Percentiles rank a stretch among this genome's conserved stretches.
phyloP scores from a whole-genome alignment of 176 grass and related monocot species.

The Rhipidocladum racemiflorum region DNA sequence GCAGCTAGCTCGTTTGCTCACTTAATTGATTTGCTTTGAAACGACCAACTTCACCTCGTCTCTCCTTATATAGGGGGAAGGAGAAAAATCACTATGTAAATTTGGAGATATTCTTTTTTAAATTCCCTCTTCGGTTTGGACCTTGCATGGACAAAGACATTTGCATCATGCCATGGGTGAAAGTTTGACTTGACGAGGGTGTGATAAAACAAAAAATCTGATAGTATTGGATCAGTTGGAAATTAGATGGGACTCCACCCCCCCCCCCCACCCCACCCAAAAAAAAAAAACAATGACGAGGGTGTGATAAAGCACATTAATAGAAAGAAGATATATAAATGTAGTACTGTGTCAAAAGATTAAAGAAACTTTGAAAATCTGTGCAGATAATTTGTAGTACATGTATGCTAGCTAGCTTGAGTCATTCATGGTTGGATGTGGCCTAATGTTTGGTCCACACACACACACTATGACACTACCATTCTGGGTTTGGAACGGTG shows the following conservation, averaged over 20 bases:
- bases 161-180: not conserved
- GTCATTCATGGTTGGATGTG: constrained; percentile 14
- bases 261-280: too few species aligned
- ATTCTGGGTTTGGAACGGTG: constrained; percentile 11
- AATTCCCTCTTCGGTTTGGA: not conserved
- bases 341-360: not conserved
- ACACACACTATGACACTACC: not conserved
- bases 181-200: too few species aligned
- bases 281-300: too few species aligned
- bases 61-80: constrained; percentile 27
- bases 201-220: too few species aligned
- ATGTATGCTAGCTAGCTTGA: not conserved
- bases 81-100: too few species aligned
- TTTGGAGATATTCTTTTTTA: not conserved
- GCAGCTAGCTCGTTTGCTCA: too few species aligned
- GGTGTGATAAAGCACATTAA: not conserved
- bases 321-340: not conserved
- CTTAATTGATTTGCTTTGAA: constrained; percentile 26
- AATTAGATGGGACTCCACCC: too few species aligned
- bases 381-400: not conserved
- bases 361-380: not conserved
- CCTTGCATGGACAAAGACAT: constrained; percentile 29
- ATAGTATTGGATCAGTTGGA: too few species aligned
- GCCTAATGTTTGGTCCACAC: constrained; percentile 51
- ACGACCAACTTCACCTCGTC: not conserved